Base-by-base conservation (phyloP, 495 filamentous ascomycete species). In the Lichina pygmaea region DNA sequence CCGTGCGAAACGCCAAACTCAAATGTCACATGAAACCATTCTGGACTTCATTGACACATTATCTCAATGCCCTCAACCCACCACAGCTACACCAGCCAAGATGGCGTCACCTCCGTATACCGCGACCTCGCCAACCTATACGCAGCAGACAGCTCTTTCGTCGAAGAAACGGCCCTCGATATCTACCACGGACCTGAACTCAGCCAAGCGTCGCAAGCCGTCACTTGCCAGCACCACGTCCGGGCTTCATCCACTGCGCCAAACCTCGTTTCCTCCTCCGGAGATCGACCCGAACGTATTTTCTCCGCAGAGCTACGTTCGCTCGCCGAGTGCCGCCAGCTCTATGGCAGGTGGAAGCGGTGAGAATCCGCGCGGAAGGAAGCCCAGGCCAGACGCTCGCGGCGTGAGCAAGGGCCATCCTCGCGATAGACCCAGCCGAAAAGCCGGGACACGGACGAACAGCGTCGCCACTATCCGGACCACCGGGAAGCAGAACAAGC, bases 261-360 rank as follows among this genome's bases (percentile, higher is more conserved):
- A 92, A 54, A 89, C 85, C 43, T 86, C 85, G 0, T 93, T 91
- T 58, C 78, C 83, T 0, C 79, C 72, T 5, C 63, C 69, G 43
- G 66, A 69, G 16, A 6, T 3, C 5, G 10, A 12, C 3, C 0
- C 58, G 57, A 24, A 24, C 24, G 6, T 61, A 57, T 39, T 39
- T 5, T 15, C 36, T 11, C 11, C 36, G 11, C 36, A 39, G 10
- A 15, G 36, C 3, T 66, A 57, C 53, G 63, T 65, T 36, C 71
- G 78, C 48, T 78, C 75, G 8, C 79, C 81, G 3, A 77, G 70
- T 17, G 67, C 72, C 41, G 69, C 72, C 12, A 77, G 77, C 52
- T 49, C 46, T 15, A 30, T 47, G 11, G 11, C 48, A 16, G 44
- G 42, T 34, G 33, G 42, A 4, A 9, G 56, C 33, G 65, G 64